Base-by-base conservation (phyloP, 495 filamentous ascomycete genomes). In the Penicillium canariense region DNA sequence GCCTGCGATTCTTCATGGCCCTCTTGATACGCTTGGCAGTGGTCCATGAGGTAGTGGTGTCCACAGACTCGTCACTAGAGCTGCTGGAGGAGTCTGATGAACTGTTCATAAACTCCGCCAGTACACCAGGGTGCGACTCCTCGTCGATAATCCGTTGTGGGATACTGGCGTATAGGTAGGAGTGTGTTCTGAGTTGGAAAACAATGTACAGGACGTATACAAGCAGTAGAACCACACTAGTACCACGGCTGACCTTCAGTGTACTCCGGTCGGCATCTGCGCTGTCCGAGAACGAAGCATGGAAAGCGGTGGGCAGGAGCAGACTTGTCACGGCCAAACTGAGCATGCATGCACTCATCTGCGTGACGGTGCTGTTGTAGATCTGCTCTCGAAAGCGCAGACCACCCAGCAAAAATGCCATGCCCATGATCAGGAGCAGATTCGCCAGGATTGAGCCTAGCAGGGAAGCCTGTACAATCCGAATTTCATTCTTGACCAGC, bases 341-440 rank as follows among this genome's bases (percentile, higher is more conserved):
- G 55, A 96, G 83, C 42, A 96, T 77, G 73, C 89, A 95, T 25
- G 91, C 90, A 63, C 91, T 96, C 88, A 94, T 96, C 71, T 96
- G 90, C 2, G 91, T 96, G 44, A 95, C 88, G 22, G 89, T 95
- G 71, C 84, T 94, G 70, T 96, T 96, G 73, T 96, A 96, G 55
- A 96, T 85, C 84, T 91, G 91, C 77, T 96, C 91, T 55, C 85
- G 87, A 70, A 86, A 96, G 50, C 90, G 86, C 42, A 96, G 76
- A 50, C 91, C 91, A 61, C 91, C 91, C 31, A 93, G 74, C 30
- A 95, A 74, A 68, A 96, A 96, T 34, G 87, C 87, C 89, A 96
- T 93, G 58, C 91, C 91, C 54, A 96, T 75, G 66, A 96, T 96
- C 42, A 96, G 80, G 11, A 96, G 78, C 36, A 96, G 69, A 60